phyloP scores from a whole-genome alignment of 2,329 filamentous ascomycete genomes.

The Amphichorda felina region DNA sequence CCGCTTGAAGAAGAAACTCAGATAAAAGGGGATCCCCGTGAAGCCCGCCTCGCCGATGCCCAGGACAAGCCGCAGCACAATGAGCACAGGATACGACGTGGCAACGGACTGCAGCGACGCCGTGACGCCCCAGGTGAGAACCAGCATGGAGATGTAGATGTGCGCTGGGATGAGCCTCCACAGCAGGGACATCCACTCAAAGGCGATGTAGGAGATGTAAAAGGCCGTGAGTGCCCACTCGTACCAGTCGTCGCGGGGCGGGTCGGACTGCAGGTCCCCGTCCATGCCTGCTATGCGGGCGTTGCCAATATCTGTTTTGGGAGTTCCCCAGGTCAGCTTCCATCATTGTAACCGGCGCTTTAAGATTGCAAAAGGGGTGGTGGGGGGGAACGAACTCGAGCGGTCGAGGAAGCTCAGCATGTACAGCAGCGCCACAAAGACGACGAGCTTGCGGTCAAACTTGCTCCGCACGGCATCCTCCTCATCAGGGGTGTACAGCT shows the following conservation, averaged over 20 bases:
- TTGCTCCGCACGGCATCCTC: constrained; percentile 59
- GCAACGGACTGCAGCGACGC: constrained; percentile 62
- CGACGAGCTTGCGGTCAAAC: constrained; percentile 65
- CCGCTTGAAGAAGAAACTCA: constrained; percentile 52
- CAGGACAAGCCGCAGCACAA: constrained; percentile 42
- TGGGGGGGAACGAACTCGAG: constrained; percentile 49
- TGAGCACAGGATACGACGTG: constrained; percentile 48
- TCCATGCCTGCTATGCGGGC: constrained; percentile 54
- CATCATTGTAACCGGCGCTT: not conserved
- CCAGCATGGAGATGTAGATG: constrained; percentile 46
- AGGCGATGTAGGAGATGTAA: constrained; percentile 50
- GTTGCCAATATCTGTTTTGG: constrained; percentile 47
- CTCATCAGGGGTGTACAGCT: constrained; percentile 50
- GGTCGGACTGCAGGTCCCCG: constrained; percentile 40
- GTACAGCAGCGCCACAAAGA: constrained; percentile 74
- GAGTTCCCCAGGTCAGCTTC: not conserved
- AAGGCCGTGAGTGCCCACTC: constrained; percentile 50
- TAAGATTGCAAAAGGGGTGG: not conserved
- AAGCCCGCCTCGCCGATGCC: constrained; percentile 57
- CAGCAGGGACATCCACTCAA: constrained; percentile 54
- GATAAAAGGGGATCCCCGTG: constrained; percentile 49
- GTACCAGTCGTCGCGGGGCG: constrained; percentile 36
- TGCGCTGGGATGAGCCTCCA: constrained; percentile 50
- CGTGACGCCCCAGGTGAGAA: constrained; percentile 67
- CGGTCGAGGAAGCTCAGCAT: constrained; percentile 78